Base-by-base conservation (phyloP, 2,329 filamentous ascomycete genomes). In the Didymella exigua region DNA sequence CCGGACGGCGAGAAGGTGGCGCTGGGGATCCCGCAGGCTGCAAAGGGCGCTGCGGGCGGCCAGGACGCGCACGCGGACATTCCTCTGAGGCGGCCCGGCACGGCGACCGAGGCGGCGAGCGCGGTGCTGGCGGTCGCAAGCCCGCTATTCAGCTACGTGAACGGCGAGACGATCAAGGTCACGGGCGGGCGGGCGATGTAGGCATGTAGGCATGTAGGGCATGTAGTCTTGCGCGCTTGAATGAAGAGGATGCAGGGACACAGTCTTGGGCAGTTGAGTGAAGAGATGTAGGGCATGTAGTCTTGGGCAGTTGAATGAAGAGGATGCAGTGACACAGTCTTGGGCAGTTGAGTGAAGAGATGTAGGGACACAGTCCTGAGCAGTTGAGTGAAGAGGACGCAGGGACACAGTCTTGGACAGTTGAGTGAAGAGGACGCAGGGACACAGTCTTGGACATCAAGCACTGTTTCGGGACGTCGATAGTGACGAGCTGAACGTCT, bases 161-260 rank as follows among this genome's bases (percentile, higher is more conserved):
- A 84, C 59, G 91, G 92, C 0, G 91, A 96, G 82, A 93, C 90
- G 0, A 89, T 96, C 63, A 90, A 87, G 78, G 90, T 95, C 47
- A 95, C 90, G 5, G 91, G 91, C 13, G 91, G 91, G 2, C 80
- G 84, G 62, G 83, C 83, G 67, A 86, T 85, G 73, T 86, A 82
- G 72, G 16, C 11, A 26, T 26, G 24, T 9, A 26, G 24, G 24
- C 24, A 26, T 26, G 24, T 26, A 9, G 10, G 27, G 7, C 7
- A 29, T 29, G 27, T 10, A 10, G n/a, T n/a, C n/a, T n/a, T n/a
- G n/a, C n/a, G n/a, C n/a, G n/a, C n/a, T n/a, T n/a, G n/a, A n/a
- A n/a, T n/a, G n/a, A n/a, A n/a, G n/a, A n/a, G n/a, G n/a, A n/a
- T n/a, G n/a, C n/a, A n/a, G n/a, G n/a, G n/a, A n/a, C n/a, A n/a